Evolutionary conservation across 2,329 filamentous ascomycete species (phyloP).

Genomic region (Fusarium abutilonis): DNA sequence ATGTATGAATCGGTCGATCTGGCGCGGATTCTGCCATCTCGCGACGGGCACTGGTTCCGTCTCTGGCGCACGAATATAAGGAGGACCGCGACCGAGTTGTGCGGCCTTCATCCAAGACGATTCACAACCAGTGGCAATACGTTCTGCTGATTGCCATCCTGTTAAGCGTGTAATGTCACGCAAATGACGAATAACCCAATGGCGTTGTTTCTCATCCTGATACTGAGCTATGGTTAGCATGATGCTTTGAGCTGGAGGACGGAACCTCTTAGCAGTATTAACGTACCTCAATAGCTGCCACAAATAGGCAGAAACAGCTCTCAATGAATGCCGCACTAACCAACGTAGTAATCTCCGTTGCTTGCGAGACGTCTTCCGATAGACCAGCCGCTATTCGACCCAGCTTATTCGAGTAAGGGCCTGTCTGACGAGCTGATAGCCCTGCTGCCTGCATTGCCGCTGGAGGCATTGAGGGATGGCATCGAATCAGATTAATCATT

Average conservation of each 20-base stretch:
- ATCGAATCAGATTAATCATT: conserved; percentile 81
- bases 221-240: conserved; percentile 62
- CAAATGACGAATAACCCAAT: conserved; percentile 79
- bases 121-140: conserved; percentile 87
- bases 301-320: conserved; percentile 83
- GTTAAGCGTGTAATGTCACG: conserved; percentile 81
- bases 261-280: neutral
- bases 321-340: conserved; percentile 86
- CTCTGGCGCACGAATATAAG: conserved; percentile 66
- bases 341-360: conserved; percentile 74
- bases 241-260: neutral
- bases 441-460: conserved; percentile 88
- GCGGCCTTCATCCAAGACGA: conserved; percentile 82
- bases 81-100: conserved; percentile 77
- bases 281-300: conserved; percentile 78
- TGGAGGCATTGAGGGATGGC: conserved; percentile 90
- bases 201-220: conserved; percentile 74
- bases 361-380: conserved; percentile 62
- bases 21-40: conserved; percentile 62
- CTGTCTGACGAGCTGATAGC: conserved; percentile 77
- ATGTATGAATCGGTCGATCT: conserved; percentile 62
- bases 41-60: conserved; percentile 47
- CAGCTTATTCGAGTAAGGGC: conserved; percentile 75
- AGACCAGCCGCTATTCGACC: conserved; percentile 83
- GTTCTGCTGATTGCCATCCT: conserved; percentile 84